Conservation (phyloP, 2,329 filamentous ascomycete species). For the Scortechinia acanthostroma region DNA sequence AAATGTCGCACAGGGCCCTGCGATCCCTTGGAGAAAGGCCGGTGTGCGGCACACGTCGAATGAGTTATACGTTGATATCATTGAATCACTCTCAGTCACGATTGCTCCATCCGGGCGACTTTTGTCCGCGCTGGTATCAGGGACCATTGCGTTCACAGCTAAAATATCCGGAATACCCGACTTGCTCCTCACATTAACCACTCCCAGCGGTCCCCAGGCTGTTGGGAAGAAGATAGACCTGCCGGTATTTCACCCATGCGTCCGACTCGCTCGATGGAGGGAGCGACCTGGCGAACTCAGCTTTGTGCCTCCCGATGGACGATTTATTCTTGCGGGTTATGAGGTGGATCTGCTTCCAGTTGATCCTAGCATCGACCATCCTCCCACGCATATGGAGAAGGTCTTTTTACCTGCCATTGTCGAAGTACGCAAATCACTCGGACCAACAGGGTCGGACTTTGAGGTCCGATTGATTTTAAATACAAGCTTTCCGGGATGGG, state of each 20-base stretch:
- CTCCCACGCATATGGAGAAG: slow-evolving; percentile 57
- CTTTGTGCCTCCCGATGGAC: slow-evolving; percentile 89
- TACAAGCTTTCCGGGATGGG: slow-evolving; percentile 32
- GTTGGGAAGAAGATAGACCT: slow-evolving; percentile 72
- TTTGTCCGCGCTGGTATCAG: slow-evolving; percentile 78
- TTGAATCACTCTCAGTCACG: slow-evolving; percentile 82
- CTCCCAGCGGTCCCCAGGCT: slow-evolving; percentile 73
- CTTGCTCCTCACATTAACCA: slow-evolving; percentile 72
- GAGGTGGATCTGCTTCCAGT: slow-evolving; percentile 72
- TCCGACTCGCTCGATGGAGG: slow-evolving; percentile 81
- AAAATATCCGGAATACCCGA: slow-evolving; percentile 94
- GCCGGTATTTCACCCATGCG: slow-evolving; percentile 93
- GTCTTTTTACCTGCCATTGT: slow-evolving; percentile 77
- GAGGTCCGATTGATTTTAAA: slow-evolving; percentile 74
- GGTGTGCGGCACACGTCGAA: slow-evolving; percentile 95
- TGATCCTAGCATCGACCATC: background rate
- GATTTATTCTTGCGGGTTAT: slow-evolving; percentile 88
- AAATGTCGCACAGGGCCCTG: slow-evolving; percentile 36
- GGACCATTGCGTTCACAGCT: slow-evolving; percentile 87
- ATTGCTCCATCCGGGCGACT: slow-evolving; percentile 84
- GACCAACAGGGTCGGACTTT: slow-evolving; percentile 72
- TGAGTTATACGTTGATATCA: slow-evolving; percentile 90
- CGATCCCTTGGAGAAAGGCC: slow-evolving; percentile 78
- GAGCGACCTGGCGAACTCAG: slow-evolving; percentile 85
- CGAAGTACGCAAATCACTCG: slow-evolving; percentile 76